These are phyloP conservation scores for Geranium incanum DNA, from an alignment of 441 rosid species.

Conservation along the genomic window DNA sequence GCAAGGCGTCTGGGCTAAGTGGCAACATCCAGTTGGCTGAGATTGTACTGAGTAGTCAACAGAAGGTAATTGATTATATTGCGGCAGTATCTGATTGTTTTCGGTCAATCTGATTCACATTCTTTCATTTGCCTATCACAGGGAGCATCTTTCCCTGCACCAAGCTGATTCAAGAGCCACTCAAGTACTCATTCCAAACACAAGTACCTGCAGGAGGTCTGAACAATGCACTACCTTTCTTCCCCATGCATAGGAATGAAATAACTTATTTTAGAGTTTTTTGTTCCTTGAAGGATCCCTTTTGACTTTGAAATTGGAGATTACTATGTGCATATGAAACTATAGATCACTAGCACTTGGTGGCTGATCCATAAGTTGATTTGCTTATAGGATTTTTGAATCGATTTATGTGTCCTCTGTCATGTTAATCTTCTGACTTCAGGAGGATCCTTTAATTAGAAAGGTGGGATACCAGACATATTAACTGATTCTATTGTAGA, in stretches of 20 bases:
- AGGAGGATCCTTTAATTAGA: background rate
- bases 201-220: background rate
- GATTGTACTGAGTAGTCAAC: slow-evolving; percentile 33
- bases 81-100: slow-evolving; percentile 13
- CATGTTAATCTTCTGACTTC: slow-evolving; percentile 1
- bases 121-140: slow-evolving; percentile 14
- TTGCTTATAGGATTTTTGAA: background rate
- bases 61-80: slow-evolving; percentile 18
- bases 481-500: background rate
- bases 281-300: background rate
- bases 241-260: background rate
- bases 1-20: slow-evolving; percentile 51
- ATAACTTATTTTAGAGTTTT: background rate
- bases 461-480: background rate
- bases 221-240: background rate
- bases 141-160: slow-evolving; percentile 18
- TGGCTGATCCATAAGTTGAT: background rate
- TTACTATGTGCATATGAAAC: background rate
- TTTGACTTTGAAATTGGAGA: background rate
- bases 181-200: background rate
- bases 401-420: background rate
- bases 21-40: slow-evolving; percentile 79
- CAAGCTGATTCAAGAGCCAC: slow-evolving; percentile 13
- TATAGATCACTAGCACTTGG: background rate
- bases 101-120: slow-evolving; percentile 14